Conservation (phyloP, 306 rosid species). For the Pyrus betulifolia region DNA sequence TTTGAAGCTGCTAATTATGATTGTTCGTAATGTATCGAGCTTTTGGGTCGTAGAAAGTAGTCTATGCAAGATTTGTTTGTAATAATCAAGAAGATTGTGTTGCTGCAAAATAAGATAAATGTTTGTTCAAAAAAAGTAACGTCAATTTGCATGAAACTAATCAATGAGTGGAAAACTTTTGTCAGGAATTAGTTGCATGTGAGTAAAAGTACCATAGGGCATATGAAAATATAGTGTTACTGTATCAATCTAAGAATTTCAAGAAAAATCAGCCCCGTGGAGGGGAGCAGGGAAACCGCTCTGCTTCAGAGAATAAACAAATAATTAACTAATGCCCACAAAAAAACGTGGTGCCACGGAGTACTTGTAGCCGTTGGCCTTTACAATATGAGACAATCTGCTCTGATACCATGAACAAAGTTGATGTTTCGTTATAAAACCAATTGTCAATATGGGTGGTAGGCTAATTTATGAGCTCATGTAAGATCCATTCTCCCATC, state of each 20-base stretch:
- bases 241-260: background rate
- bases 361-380: no score
- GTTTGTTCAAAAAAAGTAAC: background rate
- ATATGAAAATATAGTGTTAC: background rate
- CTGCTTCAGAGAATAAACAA: background rate
- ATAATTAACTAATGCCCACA: background rate
- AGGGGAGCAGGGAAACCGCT: background rate
- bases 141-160: background rate
- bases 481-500: no score
- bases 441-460: no score
- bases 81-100: background rate
- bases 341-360: no score
- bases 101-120: background rate
- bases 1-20: no score
- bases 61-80: background rate
- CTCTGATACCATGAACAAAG: no score
- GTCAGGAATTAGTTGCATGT: background rate
- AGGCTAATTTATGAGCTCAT: no score
- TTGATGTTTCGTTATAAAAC: no score
- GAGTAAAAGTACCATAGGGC: background rate
- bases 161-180: background rate
- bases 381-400: no score
- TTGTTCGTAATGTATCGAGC: background rate
- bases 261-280: background rate
- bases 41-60: background rate